Conservation (phyloP, 768 basidiomycete species). For the Serendipita vermifera region DNA sequence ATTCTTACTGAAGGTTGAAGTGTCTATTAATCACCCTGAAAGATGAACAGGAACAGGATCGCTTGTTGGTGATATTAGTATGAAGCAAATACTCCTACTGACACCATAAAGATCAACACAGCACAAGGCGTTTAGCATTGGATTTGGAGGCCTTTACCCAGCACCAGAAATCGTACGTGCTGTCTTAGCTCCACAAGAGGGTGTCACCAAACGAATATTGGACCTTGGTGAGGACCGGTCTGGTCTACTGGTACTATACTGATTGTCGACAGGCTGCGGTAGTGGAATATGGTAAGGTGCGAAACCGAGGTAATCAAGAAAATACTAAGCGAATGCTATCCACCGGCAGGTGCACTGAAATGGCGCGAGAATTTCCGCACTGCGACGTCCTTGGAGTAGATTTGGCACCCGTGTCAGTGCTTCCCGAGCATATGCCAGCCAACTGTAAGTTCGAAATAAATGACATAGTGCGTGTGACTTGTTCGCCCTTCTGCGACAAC, state of each 20-base stretch:
- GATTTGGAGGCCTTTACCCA: not conserved
- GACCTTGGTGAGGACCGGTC: not conserved
- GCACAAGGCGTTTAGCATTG: not conserved
- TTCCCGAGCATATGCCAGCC: not conserved
- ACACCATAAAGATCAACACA: not conserved
- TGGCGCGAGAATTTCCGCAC: slow-evolving; percentile 54
- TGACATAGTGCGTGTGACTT: too few relatives aligned
- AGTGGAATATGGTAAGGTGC: not conserved
- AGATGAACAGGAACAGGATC: not conserved
- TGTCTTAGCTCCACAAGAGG: not conserved
- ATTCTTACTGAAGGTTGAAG: too few relatives aligned
- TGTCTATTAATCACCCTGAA: too few relatives aligned
- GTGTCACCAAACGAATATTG: slow-evolving; percentile 1
- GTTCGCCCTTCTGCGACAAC: too few relatives aligned
- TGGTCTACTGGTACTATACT: not conserved
- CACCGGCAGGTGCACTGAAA: slow-evolving; percentile 50
- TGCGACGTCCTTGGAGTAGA: slow-evolving; percentile 59
- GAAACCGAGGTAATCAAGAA: not conserved
- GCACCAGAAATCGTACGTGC: not conserved
- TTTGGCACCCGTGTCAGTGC: slow-evolving; percentile 35
- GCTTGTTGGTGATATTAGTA: too few relatives aligned
- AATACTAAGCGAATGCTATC: not conserved
- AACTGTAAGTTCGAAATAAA: slow-evolving; percentile 6
- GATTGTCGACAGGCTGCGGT: not conserved
- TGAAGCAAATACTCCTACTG: not conserved